Base-by-base conservation (phyloP, 257 asterid genomes). In the Parsonsia alboflavescens region DNA sequence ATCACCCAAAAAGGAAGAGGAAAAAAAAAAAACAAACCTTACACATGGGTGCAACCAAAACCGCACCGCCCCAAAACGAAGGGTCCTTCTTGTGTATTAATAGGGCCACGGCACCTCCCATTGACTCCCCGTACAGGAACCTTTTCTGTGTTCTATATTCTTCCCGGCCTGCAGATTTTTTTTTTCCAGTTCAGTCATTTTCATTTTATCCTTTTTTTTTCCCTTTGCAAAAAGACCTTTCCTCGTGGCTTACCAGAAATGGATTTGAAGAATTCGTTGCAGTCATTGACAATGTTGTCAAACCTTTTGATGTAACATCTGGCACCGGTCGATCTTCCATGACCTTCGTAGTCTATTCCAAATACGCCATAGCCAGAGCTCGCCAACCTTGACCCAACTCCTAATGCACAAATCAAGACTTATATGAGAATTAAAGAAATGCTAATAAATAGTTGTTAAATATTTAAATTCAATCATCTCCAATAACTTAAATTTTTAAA, bases 41-140 rank as follows among this genome's bases (percentile, higher is more conserved):
- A 70, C 97, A 92, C 99, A 94, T 94, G 0, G 99, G 99, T 46
- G 99, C 98, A 68, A 88, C 97, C 28, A 92, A 87, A 79, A 94
- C 78, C 17, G 97, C 98, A 50, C 98, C 99, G 77, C 89, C 86
- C 98, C 98, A 94, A 84, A 86, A 92, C 70, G 61, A 30, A 68
- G 93, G 91, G 72, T 90, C 93, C 71, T 82, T 92, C 83, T 90
- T 92, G 90, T 92, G 98, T 69, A 77, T 71, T 21, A 92, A 76
- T 5, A 94, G 81, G 44, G 93, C 93, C 62, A 94, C 98, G 0
- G 97, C 98, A 12, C 99, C 99, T 73, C 99, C 99, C 99, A 94
- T 94, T 0, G 99, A 94, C 82, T 92, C 99, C 61, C 99, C 99
- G 13, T 90, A 92, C 59, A 94, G 78, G 79, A 94, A 92, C 76